Base-by-base conservation (phyloP, 805 yeast genomes). In the Allodekkera sacchari region DNA sequence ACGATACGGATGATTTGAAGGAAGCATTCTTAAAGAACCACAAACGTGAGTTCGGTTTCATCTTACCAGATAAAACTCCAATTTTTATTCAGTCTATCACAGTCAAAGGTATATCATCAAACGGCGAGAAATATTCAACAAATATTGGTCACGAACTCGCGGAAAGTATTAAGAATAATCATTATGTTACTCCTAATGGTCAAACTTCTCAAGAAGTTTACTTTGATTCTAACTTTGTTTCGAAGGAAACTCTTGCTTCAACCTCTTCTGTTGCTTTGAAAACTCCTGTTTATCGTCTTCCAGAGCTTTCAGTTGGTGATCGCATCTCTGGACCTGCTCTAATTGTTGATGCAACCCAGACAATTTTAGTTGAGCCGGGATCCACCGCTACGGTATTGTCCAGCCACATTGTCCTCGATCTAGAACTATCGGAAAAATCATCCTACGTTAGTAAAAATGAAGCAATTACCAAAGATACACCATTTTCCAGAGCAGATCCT, bases 311-410 rank as follows among this genome's bases (percentile, higher is more conserved):
- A 47, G 41, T 59, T 15, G 88, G 87, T 10, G 55, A 64, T 7
- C 44, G 52, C n/a, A 52, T 82, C 7, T 24, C 39, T 3, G 92
- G 92, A 9, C 66, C 64, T 7, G 56, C 59, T 7, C 35, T 58
- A 30, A 47, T 59, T 20, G 38, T 59, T 14, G 64, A 60, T 39
- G 45, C 40, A 9, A 60, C 63, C 4, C 64, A 59, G 40, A 60
- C 64, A 1, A 45, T 59, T 22, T 32, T 58, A 12, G 55, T 61
- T n/a, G 51, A 50, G 9, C 66, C 64, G 11, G 40, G 39, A 25
- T 44, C 57, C 7, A 44, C 18, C 8, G 59, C 61, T 8, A 49
- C 55, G 7, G 50, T 56, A 23, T 41, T 59, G n/a, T 52, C 55
- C n/a, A 40, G 52, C 28, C 64, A 59, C 39, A 55, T 61, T 3